Conservation (phyloP, 202 grass and related monocot species). For the Brachypodium distachyon region DNA sequence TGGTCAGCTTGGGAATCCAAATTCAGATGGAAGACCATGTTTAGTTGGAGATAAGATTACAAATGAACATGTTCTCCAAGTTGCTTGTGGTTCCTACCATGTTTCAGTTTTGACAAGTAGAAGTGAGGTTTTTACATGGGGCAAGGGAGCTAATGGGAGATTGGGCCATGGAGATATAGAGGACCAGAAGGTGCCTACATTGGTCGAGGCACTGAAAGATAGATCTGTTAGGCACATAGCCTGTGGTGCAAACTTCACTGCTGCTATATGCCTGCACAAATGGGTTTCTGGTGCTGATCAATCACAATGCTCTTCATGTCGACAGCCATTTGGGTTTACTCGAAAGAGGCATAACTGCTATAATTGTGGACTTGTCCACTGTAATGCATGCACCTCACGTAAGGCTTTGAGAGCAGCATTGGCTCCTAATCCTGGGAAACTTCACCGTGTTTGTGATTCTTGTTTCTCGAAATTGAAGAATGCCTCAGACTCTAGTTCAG, state of each 20-base stretch:
- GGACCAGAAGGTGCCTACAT: constrained; percentile 69
- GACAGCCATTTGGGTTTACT: constrained; percentile 85
- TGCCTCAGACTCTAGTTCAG: constrained; percentile 34
- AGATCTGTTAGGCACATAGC: constrained; percentile 71
- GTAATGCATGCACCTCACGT: constrained; percentile 66
- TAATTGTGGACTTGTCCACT: constrained; percentile 81
- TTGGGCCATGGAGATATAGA: constrained; percentile 93
- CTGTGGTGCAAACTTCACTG: constrained; percentile 85
- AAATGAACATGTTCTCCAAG: constrained; percentile 58
- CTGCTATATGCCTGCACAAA: constrained; percentile 84
- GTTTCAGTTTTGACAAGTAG: constrained; percentile 67
- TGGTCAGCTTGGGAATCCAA: constrained; percentile 79
- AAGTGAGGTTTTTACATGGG: constrained; percentile 88
- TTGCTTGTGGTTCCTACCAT: constrained; percentile 89
- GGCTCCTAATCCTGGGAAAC: constrained; percentile 75
- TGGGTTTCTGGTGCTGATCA: constrained; percentile 71
- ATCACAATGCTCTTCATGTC: constrained; percentile 66
- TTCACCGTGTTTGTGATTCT: constrained; percentile 90
- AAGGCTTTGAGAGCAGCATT: constrained; percentile 76
- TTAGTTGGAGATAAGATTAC: constrained; percentile 71
- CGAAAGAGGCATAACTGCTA: constrained; percentile 90
- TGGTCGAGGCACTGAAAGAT: constrained; percentile 78
- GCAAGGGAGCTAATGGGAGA: constrained; percentile 91
- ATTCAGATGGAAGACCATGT: constrained; percentile 76
- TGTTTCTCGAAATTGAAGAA: constrained; percentile 82